Evolutionary conservation across 2,329 filamentous ascomycete genomes (phyloP).

Genomic region (Ophiostoma angusticollis): DNA sequence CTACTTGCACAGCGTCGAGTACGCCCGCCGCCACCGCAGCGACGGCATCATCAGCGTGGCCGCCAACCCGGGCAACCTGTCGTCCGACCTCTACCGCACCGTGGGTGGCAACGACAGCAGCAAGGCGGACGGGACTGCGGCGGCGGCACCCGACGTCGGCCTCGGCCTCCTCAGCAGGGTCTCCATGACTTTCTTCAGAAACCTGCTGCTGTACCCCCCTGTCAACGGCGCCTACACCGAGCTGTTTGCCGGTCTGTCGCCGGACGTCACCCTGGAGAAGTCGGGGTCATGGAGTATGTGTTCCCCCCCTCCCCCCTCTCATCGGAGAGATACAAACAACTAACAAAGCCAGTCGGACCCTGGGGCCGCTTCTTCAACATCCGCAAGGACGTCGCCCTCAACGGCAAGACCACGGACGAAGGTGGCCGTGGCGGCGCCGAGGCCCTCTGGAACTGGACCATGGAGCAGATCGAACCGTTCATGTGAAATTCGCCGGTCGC

Average conservation of each 20-base stretch:
- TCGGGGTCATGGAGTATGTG: constrained; percentile 16
- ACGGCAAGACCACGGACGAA: constrained; percentile 21
- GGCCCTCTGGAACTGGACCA: constrained; percentile 30
- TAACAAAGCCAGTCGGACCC: constrained; percentile 24
- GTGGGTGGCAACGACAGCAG: background rate
- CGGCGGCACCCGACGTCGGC: background rate
- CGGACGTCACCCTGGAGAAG: constrained; percentile 21
- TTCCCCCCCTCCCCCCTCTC: too few species aligned
- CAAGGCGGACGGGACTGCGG: background rate
- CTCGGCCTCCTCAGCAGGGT: background rate
- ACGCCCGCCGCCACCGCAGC: constrained; percentile 13
- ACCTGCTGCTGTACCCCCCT: constrained; percentile 12
- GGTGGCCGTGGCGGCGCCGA: constrained; percentile 25
- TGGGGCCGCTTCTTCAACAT: constrained; percentile 25
- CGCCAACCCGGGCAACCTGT: constrained; percentile 19
- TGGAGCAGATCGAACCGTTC: constrained; percentile 24
- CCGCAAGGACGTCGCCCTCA: constrained; percentile 19
- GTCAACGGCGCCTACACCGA: constrained; percentile 26
- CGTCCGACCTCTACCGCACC: constrained; percentile 15
- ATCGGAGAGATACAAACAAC: background rate
- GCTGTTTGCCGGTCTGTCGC: constrained; percentile 25
- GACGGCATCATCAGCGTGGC: constrained; percentile 18
- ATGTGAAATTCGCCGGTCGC: constrained; percentile 4
- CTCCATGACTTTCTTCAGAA: constrained; percentile 1
- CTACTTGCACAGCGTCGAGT: constrained; percentile 16